These are phyloP conservation scores for Aspergillus proliferans DNA, from an alignment of 2,329 filamentous ascomycete genomes.

Conservation along the genomic window DNA sequence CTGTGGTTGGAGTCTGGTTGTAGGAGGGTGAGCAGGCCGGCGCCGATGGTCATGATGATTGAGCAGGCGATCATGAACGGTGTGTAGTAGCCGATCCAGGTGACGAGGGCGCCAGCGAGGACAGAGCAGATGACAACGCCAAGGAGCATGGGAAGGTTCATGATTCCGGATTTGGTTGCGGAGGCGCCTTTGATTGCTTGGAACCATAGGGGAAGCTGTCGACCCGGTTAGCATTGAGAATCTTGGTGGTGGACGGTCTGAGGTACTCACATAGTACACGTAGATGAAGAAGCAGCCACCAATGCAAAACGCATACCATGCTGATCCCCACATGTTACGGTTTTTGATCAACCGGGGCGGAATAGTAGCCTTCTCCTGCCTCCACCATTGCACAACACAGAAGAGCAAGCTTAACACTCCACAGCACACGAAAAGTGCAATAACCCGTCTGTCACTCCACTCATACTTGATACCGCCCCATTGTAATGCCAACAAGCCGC, in stretches of 20 bases:
- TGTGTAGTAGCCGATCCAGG: slow-evolving; percentile 32
- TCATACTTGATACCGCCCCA: slow-evolving; percentile 41
- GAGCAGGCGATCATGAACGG: slow-evolving; percentile 34
- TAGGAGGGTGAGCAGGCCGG: slow-evolving; percentile 32
- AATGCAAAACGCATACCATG: slow-evolving; percentile 36
- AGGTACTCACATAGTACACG: slow-evolving; percentile 36
- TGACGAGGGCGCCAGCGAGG: slow-evolving; percentile 25
- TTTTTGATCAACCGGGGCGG: slow-evolving; percentile 41
- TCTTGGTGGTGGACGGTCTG: background rate
- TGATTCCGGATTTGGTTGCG: slow-evolving; percentile 33
- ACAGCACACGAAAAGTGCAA: slow-evolving; percentile 46
- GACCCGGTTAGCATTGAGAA: background rate
- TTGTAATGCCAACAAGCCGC: slow-evolving; percentile 45
- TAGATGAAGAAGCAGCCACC: slow-evolving; percentile 40
- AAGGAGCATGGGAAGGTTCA: slow-evolving; percentile 32
- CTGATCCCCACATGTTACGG: slow-evolving; percentile 37
- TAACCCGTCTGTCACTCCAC: slow-evolving; percentile 42
- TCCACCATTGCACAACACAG: slow-evolving; percentile 29
- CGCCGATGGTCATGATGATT: slow-evolving; percentile 28
- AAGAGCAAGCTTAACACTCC: slow-evolving; percentile 44
- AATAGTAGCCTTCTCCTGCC: slow-evolving; percentile 39
- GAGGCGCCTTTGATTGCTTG: slow-evolving; percentile 33
- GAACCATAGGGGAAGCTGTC: slow-evolving; percentile 40
- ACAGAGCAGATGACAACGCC: slow-evolving; percentile 26
- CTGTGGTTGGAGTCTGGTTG: slow-evolving; percentile 22